Base-by-base conservation (phyloP, 768 basidiomycete genomes). In the Leccinum subgranulosum region DNA sequence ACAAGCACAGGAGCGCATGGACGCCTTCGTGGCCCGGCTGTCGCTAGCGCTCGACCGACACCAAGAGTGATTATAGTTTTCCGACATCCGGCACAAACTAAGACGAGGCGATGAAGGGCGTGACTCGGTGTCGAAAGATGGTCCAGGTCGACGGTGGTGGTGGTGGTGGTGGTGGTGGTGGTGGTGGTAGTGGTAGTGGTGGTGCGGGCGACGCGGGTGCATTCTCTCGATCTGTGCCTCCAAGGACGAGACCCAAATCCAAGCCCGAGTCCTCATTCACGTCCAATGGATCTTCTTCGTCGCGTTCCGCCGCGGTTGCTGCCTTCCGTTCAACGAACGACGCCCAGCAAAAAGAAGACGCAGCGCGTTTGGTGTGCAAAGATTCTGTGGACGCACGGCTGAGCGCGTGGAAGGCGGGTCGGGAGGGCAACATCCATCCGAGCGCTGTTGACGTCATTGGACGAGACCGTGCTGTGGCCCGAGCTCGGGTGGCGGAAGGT, bases 351-450 rank as follows among this genome's bases (percentile, higher is more conserved):
- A 85, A 82, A 1, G 96, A 98, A 66, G 94, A 96, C 51, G 76
- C 79, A 28, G 78, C 81, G 36, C 81, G 84, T 31, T 72, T 85
- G 53, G 75, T 79, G 48, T 79, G 94, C 57, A 97, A 98, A 72
- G 95, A 97, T 66, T 55, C 65, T 3, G 87, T 3, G 87, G 95
- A 98, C 55, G 79, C 81, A 1, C 81, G 80, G 53, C 71, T 98
- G 15, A 36, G 67, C 1, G 80, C 82, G 2, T 99, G 97, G 97
- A 91, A 90, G 64, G 81, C 79, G 4, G 90, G 93, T 21, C 97
- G 96, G 71, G 95, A 98, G 75, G 82, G 82, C 8, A 98, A 99
- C 65, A 80, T 99, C n/a, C n/a, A n/a, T n/a, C 45, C 84, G 96
- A 2, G 95, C 94, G 4, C 76, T 98, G 49, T 79, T 98, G 36